These are phyloP conservation scores for Musa schizocarpa DNA, from an alignment of 176 grass and related monocot genomes.

Conservation along the genomic window DNA sequence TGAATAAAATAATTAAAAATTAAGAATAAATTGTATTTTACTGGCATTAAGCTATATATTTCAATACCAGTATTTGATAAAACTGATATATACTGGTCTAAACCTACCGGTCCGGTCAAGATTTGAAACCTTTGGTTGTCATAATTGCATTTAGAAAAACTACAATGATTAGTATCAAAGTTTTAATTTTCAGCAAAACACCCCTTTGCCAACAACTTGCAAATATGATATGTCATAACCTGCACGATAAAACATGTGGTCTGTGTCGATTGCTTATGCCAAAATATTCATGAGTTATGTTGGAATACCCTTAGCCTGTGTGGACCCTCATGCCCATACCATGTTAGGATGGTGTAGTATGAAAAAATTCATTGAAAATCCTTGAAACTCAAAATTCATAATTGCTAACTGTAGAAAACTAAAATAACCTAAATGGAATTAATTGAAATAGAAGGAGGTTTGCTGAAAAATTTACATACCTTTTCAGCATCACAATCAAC, in stretches of 20 bases:
- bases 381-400: background rate
- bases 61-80: too few species aligned
- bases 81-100: too few species aligned
- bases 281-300: background rate
- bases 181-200: too few species aligned
- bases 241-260: background rate
- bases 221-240: background rate
- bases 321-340: background rate
- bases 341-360: background rate
- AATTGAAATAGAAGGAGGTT: conserved; percentile 7
- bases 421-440: background rate
- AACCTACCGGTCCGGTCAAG: too few species aligned
- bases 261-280: background rate
- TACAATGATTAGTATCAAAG: background rate
- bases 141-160: background rate
- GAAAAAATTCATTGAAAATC: background rate
- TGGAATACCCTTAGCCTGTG: background rate
- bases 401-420: background rate
- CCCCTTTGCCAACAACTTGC: too few species aligned
- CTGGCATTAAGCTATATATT: too few species aligned
- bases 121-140: background rate
- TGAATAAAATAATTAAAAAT: too few species aligned
- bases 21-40: too few species aligned
- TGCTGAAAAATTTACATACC: conserved; percentile 29
- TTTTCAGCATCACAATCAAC: conserved; percentile 97